Conservation (phyloP, 352 stramenopile genomes). For the Globisporangium mamillatum region DNA sequence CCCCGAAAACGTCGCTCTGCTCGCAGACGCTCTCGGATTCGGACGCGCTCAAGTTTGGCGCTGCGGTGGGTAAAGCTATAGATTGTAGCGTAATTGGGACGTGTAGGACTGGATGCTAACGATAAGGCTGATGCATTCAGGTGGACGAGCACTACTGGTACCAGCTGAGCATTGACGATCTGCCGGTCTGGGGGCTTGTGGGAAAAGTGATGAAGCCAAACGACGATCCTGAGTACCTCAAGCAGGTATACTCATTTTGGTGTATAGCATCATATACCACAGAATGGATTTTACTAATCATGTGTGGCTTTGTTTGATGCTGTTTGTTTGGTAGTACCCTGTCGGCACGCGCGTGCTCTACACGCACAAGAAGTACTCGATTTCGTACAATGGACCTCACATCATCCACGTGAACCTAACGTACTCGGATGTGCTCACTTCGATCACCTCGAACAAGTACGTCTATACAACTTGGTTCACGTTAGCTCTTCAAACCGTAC, state of each 20-base stretch:
- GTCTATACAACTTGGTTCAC: background rate
- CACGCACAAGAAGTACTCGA: slow-evolving; percentile 95
- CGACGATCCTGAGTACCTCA: slow-evolving; percentile 77
- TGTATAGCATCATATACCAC: background rate
- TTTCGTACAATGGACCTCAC: slow-evolving; percentile 95
- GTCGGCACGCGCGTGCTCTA: slow-evolving; percentile 91
- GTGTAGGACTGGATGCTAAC: background rate
- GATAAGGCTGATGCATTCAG: slow-evolving; percentile 12
- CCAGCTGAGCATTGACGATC: slow-evolving; percentile 98
- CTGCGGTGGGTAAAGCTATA: slow-evolving; percentile 39
- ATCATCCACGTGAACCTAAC: slow-evolving; percentile 99
- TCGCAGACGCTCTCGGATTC: slow-evolving; percentile 65
- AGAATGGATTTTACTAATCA: background rate
- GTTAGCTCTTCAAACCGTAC: background rate
- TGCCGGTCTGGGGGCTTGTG: slow-evolving; percentile 98
- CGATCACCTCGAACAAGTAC: slow-evolving; percentile 83
- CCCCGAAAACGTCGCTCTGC: slow-evolving; percentile 64
- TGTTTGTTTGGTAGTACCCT: slow-evolving; percentile 37
- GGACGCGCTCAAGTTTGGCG: slow-evolving; percentile 78
- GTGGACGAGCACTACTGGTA: slow-evolving; percentile 98
- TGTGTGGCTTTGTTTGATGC: background rate
- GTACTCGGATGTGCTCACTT: slow-evolving; percentile 87
- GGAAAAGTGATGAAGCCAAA: slow-evolving; percentile 94
- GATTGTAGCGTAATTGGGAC: background rate
- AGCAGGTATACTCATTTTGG: slow-evolving; percentile 38